These are phyloP conservation scores for Alloascoidea africana DNA, from an alignment of 805 yeast genomes.

Conservation along the genomic window DNA sequence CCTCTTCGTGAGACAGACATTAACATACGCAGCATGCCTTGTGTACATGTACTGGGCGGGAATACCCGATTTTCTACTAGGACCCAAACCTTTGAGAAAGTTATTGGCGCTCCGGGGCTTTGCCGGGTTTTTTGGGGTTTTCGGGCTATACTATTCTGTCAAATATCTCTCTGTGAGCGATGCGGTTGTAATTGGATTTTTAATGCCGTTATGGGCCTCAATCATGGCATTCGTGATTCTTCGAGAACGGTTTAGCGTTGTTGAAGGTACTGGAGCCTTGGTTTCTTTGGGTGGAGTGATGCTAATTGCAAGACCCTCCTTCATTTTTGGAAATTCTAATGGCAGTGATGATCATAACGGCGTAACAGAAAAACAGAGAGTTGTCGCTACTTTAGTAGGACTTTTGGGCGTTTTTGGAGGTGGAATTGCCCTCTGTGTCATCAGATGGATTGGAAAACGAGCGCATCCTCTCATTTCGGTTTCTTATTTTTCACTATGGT, in stretches of 20 bases:
- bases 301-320: constrained; percentile 68
- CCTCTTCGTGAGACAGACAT: constrained; percentile 57
- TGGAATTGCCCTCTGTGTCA: constrained; percentile 49
- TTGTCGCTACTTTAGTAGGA: constrained; percentile 50
- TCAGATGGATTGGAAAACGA: constrained; percentile 59
- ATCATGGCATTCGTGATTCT: constrained; percentile 54
- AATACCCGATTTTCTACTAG: constrained; percentile 52
- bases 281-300: constrained; percentile 64
- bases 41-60: constrained; percentile 34
- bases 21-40: constrained; percentile 49
- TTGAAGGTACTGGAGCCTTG: constrained; percentile 57
- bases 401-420: constrained; percentile 58
- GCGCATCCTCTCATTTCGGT: constrained; percentile 78
- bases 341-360: constrained; percentile 13
- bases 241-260: constrained; percentile 45
- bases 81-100: constrained; percentile 42
- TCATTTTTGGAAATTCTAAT: constrained; percentile 35
- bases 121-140: constrained; percentile 70
- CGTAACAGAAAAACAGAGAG: constrained; percentile 36
- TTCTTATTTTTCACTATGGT: constrained; percentile 52
- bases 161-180: constrained; percentile 66
- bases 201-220: constrained; percentile 66
- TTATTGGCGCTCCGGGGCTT: constrained; percentile 47
- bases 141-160: constrained; percentile 62
- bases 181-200: constrained; percentile 65